phyloP scores from a whole-genome alignment of 148 eudicot species.

The Fallopia convolvulus region DNA sequence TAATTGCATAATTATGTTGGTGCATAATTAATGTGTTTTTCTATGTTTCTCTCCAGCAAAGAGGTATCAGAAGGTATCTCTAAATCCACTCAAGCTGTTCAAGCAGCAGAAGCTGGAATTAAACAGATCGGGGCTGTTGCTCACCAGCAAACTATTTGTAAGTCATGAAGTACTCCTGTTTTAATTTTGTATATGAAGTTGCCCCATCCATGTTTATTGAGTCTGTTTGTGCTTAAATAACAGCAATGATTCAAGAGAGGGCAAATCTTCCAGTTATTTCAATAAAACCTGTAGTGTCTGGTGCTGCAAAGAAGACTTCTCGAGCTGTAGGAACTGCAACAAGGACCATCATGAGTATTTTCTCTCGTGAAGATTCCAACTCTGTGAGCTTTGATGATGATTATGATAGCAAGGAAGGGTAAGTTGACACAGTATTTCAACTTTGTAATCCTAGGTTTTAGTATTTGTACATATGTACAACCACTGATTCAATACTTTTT shows the following conservation, averaged over 20 bases:
- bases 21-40: background rate
- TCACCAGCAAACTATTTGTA: constrained; percentile 67
- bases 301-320: constrained; percentile 86
- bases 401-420: constrained; percentile 29
- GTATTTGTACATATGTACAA: background rate
- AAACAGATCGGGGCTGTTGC: constrained; percentile 71
- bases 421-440: background rate
- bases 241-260: constrained; percentile 89
- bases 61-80: constrained; percentile 81
- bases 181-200: background rate
- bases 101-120: constrained; percentile 88
- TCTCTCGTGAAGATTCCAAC: constrained; percentile 38
- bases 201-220: constrained; percentile 3
- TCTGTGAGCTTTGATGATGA: constrained; percentile 23
- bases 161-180: constrained; percentile 12
- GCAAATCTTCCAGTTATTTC: constrained; percentile 71
- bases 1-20: background rate
- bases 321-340: constrained; percentile 65
- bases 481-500: background rate
- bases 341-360: constrained; percentile 41
- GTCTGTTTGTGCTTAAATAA: constrained; percentile 14
- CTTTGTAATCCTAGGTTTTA: background rate
- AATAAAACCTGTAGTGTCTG: constrained; percentile 64
- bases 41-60: constrained; percentile 40
- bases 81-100: constrained; percentile 84